phyloP scores from a whole-genome alignment of 1,284 basidiomycete genomes.

The Coniferiporia sulphurascens region DNA sequence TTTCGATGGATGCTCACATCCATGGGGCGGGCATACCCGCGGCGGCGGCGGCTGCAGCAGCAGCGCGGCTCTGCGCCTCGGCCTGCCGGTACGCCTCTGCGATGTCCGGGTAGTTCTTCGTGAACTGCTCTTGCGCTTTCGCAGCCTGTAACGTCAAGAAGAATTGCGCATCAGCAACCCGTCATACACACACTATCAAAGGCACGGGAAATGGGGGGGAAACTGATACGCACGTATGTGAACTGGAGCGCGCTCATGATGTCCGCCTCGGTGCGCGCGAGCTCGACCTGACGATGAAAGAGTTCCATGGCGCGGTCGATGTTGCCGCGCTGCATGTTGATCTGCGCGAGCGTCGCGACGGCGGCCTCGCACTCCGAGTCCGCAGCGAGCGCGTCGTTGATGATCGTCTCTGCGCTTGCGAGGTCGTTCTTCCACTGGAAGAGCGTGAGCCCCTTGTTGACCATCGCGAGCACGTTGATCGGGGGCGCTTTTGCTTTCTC shows the following conservation, averaged over 20 bases:
- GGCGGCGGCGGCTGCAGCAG: constrained; percentile 1
- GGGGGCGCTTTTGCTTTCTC: constrained; percentile 69
- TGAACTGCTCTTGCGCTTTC: constrained; percentile 75
- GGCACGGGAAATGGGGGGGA: background rate
- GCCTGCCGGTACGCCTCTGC: constrained; percentile 32
- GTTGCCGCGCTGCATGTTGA: constrained; percentile 89
- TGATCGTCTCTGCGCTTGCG: constrained; percentile 77
- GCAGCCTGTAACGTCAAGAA: constrained; percentile 52
- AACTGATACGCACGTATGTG: constrained; percentile 58
- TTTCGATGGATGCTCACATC: too few relatives aligned
- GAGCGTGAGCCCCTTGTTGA: constrained; percentile 95
- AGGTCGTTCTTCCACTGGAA: constrained; percentile 97
- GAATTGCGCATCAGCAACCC: too few relatives aligned
- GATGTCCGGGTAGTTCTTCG: constrained; percentile 78
- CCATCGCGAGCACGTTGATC: constrained; percentile 84
- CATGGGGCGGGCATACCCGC: background rate
- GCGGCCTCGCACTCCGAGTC: constrained; percentile 97
- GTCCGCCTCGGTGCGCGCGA: constrained; percentile 91
- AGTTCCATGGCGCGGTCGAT: constrained; percentile 83
- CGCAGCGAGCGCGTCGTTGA: constrained; percentile 81
- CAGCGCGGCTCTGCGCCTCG: constrained; percentile 5
- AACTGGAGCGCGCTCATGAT: constrained; percentile 87
- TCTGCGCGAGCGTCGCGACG: constrained; percentile 92
- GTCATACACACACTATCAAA: constrained; percentile 12
- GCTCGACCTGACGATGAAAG: constrained; percentile 81